These are phyloP conservation scores for Tinospora cordifolia DNA, from an alignment of 164 flowering plant genomes.

Conservation along the genomic window DNA sequence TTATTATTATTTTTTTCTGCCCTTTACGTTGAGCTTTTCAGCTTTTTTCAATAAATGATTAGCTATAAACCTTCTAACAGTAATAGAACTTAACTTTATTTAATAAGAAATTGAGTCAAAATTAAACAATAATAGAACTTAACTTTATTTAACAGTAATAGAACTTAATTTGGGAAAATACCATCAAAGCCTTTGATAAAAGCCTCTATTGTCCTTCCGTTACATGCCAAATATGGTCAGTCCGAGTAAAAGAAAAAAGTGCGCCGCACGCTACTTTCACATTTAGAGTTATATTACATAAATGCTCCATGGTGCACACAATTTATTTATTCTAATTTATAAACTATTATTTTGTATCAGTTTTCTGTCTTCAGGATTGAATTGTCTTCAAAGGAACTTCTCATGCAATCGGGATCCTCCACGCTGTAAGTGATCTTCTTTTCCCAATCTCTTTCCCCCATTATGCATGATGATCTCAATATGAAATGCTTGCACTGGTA, in stretches of 20 bases:
- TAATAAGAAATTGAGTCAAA: too few species aligned
- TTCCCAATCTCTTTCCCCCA: neutral
- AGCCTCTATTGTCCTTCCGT: neutral
- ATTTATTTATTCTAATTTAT: neutral
- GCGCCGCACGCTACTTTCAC: neutral
- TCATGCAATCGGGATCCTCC: slow-evolving; percentile 53
- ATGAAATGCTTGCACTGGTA: neutral
- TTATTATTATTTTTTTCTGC: too few species aligned
- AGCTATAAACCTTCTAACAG: too few species aligned
- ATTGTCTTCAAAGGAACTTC: slow-evolving; percentile 61
- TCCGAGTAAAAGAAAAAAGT: neutral
- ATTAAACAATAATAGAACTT: too few species aligned
- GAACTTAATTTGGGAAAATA: neutral
- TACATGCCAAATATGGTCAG: neutral
- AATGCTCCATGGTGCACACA: neutral
- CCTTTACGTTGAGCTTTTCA: too few species aligned
- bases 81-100: too few species aligned
- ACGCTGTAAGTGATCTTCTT: slow-evolving; percentile 36
- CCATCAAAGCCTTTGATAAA: neutral
- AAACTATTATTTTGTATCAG: slow-evolving; percentile 24
- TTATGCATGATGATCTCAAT: neutral
- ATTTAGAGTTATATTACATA: neutral
- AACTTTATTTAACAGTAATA: too few species aligned
- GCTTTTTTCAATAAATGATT: too few species aligned
- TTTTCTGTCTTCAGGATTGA: slow-evolving; percentile 42